Evolutionary conservation across 352 stramenopile genomes (phyloP), one percentile per base, ranked within the genome.

Genomic region (Aphanomyces invadans): DNA sequence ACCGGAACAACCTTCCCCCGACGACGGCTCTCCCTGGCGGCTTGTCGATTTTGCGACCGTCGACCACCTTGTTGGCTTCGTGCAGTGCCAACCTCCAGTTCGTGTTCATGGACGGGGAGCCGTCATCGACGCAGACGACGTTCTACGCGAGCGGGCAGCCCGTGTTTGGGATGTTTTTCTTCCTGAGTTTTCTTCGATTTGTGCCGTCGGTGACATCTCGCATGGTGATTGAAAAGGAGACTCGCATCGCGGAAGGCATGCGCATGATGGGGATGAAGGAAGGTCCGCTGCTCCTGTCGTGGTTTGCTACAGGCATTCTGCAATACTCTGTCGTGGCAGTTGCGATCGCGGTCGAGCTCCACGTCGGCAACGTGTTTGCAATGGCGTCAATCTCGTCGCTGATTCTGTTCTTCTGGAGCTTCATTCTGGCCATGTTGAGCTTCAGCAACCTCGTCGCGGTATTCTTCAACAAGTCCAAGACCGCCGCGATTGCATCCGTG

Each of bases 211-310:
- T 76, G 23, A 86, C 81, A 0, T 81, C 83, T 0, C 70, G 73
- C 4, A 87, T 95, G 74, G 81, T 95, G 23, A 78, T 86, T 23
- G 84, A 95, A 46, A 92, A 95, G 63, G 84, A 92, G 64, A 86
- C 79, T 29, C 70, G 78, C 38, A 75, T 93, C 33, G 80, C 83
- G 9, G 80, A 92, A 51, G 75, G 91, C 44, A 89, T 95, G 79
- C 87, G 86, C 75, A 92, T 89, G 69, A 91, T 91, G 82, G 86
- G 86, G 0, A 68, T 92, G 0, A 81, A 78, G 2, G 81, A 87
- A 56, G 49, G 66, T 29, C 83, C 79, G 26, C 70, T 92, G 45
- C 75, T 89, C 26, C 68, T 67, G n/a, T 88, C 82, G 9, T 89
- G 81, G 80, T 73, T 74, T n/a, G 51, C 83, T 15, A 87, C 80